phyloP scores from a whole-genome alignment of 2,329 filamentous ascomycete species.

The Fusarium xyrophilum region DNA sequence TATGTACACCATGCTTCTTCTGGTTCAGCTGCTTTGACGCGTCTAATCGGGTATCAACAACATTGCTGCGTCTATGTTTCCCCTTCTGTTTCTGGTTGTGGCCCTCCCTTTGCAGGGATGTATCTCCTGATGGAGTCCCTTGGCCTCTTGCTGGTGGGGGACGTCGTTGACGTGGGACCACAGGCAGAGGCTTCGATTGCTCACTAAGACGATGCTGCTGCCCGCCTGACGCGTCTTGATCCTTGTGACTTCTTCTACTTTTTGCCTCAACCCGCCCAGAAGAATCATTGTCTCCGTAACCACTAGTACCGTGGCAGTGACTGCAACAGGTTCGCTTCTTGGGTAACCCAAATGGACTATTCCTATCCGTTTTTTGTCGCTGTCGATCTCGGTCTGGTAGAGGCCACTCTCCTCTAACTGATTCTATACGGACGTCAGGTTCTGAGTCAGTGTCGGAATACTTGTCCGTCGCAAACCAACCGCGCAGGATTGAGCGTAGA shows the following conservation, averaged over 20 bases:
- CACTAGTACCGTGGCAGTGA: not conserved
- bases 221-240: constrained; percentile 15
- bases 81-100: constrained; percentile 4
- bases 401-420: not conserved
- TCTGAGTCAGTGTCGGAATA: constrained; percentile 20
- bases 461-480: not conserved
- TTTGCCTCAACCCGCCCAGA: not conserved
- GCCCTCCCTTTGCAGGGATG: constrained; percentile 16
- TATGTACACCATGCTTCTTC: not conserved
- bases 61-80: not conserved
- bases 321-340: not conserved
- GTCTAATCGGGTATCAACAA: not conserved
- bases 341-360: not conserved
- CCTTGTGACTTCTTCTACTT: constrained; percentile 10
- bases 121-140: constrained; percentile 1
- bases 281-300: not conserved
- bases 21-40: not conserved
- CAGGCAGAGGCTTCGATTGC: constrained; percentile 17
- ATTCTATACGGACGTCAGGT: constrained; percentile 1
- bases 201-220: constrained; percentile 2
- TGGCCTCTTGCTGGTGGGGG: constrained; percentile 14
- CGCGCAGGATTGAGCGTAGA: constrained; percentile 21
- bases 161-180: constrained; percentile 24
- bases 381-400: not conserved
- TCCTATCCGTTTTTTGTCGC: not conserved